Evolutionary conservation across 2,329 filamentous ascomycete genomes (phyloP), one percentile per base, ranked within the genome.

Genomic region (Beauveria medogensis): DNA sequence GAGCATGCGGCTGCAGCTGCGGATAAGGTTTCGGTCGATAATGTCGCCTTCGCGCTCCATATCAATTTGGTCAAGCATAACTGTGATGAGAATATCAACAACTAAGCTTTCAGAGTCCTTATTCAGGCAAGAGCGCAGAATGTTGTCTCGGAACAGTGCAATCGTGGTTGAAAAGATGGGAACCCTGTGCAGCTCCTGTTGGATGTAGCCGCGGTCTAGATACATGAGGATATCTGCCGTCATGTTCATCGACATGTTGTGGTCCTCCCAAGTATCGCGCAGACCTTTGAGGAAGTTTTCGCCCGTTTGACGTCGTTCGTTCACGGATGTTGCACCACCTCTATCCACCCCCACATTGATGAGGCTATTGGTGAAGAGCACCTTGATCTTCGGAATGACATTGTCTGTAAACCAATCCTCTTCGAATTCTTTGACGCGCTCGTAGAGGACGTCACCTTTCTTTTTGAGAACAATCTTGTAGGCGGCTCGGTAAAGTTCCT

Each of bases 181-280:
- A 0, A 91, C 87, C 6, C 85, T 82, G 63, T 86, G 83, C 6
- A 75, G 69, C 64, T 95, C 91, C 55, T 72, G 69, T 41, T 86
- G 80, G 55, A 86, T 88, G 69, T 90, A 92, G 30, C 92, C 87
- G 55, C 92, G 88, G 71, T 99, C 93, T 80, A 99, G 91, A 70
- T 97, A 97, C 92, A 97, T 97, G 56, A 97, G 80, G 37, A 97
- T 91, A 72, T 97, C 94, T 4, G 92, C 92, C 55, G 91, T 88
- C 93, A 97, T 97, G 70, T 91, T 92, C 90, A 96, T 96, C 50
- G 90, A 92, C 61, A 90, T 84, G 70, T 92, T 90, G 70, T 99
- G 92, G 64, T 95, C 89, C 63, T 92, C 85, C 91, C 92, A 99
- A 2, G 87, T 85, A 62, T 86, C 81, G 67, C 88, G 88, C 16